Conservation (phyloP, 2,329 filamentous ascomycete genomes). For the Aspergillus chevalieri region DNA sequence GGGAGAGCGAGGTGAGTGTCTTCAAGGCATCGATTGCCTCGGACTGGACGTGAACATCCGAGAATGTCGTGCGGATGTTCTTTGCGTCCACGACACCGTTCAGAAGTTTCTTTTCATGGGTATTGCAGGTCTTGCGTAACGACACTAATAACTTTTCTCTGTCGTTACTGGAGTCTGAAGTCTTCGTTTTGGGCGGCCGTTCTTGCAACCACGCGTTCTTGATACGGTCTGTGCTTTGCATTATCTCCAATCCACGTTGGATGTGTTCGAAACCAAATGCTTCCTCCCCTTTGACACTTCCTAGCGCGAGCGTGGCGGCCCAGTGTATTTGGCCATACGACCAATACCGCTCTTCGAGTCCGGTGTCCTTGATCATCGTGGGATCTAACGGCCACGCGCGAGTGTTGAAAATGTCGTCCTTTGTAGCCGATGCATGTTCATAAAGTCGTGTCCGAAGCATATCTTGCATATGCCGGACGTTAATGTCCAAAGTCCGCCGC, state of each 20-base stretch:
- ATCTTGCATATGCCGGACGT: slow-evolving; percentile 58
- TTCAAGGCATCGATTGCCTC: slow-evolving; percentile 84
- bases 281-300: slow-evolving; percentile 40
- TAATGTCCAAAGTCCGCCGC: slow-evolving; percentile 49
- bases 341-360: slow-evolving; percentile 50
- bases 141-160: slow-evolving; percentile 42
- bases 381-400: slow-evolving; percentile 26
- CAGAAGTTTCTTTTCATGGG: slow-evolving; percentile 76
- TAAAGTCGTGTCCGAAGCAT: slow-evolving; percentile 49
- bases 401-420: slow-evolving; percentile 25
- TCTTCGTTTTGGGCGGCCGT: slow-evolving; percentile 23
- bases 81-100: slow-evolving; percentile 74
- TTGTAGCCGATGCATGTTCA: slow-evolving; percentile 24
- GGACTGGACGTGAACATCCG: slow-evolving; percentile 72
- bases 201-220: slow-evolving; percentile 34
- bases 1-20: slow-evolving; percentile 78
- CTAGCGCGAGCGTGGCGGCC: slow-evolving; percentile 50
- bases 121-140: slow-evolving; percentile 56
- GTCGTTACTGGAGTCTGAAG: slow-evolving; percentile 26
- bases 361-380: slow-evolving; percentile 27
- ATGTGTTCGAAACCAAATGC: slow-evolving; percentile 35
- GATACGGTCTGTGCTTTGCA: slow-evolving; percentile 37
- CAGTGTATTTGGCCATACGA: slow-evolving; percentile 57
- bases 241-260: slow-evolving; percentile 28
- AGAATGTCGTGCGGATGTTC: slow-evolving; percentile 79